Base-by-base conservation (phyloP, 345 rosid species). In the Crucihimalaya himalaica region DNA sequence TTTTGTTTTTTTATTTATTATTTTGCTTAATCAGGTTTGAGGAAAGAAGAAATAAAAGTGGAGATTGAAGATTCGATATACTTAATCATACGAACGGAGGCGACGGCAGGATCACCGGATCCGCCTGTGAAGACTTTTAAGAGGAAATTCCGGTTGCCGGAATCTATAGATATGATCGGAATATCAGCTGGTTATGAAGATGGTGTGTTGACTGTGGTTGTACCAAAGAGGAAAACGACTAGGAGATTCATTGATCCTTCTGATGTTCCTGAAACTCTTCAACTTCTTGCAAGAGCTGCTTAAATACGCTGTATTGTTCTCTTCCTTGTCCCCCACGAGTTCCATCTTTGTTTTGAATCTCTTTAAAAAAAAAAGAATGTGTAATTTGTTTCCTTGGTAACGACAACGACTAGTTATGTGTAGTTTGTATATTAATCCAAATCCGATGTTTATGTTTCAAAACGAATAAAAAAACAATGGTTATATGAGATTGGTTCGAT, bases 231-330 rank as follows among this genome's bases (percentile, higher is more conserved):
- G 68, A 62, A 72, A 27, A 58, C 50, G 67, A 61, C 86, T 48
- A 83, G 90, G 64, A 83, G 80, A 37, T 72, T 73, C 58, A 81
- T 85, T 65, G 87, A 88, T n/a, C 90, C 85, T 9, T 71, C 77
- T 13, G 85, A 81, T 70, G 53, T 86, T 50, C 87, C 88, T 14
- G 79, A 81, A 10, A 85, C 59, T 18, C 81, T 84, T 46, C 81
- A 85, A 68, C 79, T 83, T 67, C 85, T 85, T 78, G 97, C 97
- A 8, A 88, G 89, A 80, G 97, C 97, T 72, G 96, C 97, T 80
- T 89, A 83, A 74, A 5, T 11, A 8, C 1, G 37, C 3, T 0
- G 31, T 12, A 37, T 4, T 35, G 42, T 32, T 47, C 19, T 59
- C 19, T 59, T 59, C 19, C 45, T 31, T 32, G 16, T 11, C 12